Evolutionary conservation across 495 filamentous ascomycete genomes (phyloP).

Genomic region (Annulohypoxylon nitens): DNA sequence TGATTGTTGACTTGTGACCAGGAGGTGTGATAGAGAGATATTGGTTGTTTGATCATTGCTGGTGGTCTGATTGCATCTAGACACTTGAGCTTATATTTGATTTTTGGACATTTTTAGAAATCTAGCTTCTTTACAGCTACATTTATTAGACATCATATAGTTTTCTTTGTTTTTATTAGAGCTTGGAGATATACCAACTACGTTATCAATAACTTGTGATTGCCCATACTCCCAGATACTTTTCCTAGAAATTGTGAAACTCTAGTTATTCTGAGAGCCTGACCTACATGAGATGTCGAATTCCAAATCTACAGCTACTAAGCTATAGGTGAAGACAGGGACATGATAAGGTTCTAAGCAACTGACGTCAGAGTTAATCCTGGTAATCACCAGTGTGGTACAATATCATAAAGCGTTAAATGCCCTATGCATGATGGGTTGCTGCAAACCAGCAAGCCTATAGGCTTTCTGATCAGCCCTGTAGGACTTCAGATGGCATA

Average conservation of each 20-base stretch:
- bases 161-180: constrained; percentile 14
- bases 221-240: neutral
- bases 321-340: too few relatives aligned
- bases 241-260: neutral
- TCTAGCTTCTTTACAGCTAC: constrained; percentile 31
- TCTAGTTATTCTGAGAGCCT: neutral
- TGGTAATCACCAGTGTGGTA: neutral
- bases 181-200: constrained; percentile 1
- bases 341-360: too few relatives aligned
- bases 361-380: too few relatives aligned
- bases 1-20: constrained; percentile 15
- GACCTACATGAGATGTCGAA: neutral
- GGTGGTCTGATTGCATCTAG: constrained; percentile 27
- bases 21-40: constrained; percentile 23
- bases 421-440: neutral
- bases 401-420: neutral
- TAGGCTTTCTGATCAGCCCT: neutral
- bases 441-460: neutral
- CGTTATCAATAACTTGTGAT: neutral
- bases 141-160: constrained; percentile 17
- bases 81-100: constrained; percentile 18
- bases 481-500: neutral
- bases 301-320: too few relatives aligned
- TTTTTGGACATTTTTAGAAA: constrained; percentile 13
- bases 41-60: constrained; percentile 15